Evolutionary conservation across 768 basidiomycete species (phyloP).

Genomic region (Udeniomyces megalosporus): DNA sequence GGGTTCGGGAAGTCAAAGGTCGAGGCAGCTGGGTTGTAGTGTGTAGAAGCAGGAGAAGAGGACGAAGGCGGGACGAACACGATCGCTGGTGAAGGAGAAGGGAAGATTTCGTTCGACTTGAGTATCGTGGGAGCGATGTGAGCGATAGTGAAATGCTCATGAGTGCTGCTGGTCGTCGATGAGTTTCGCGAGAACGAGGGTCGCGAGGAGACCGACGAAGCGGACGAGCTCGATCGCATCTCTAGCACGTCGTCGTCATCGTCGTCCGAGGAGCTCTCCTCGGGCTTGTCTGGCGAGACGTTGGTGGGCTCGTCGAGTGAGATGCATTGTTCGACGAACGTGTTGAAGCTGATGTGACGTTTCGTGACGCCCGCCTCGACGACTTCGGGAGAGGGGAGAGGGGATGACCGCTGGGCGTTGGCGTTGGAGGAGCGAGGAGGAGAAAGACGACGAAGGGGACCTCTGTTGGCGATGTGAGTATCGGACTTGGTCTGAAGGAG

Average conservation of each 20-base stretch:
- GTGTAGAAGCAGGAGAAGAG: slow-evolving; percentile 15
- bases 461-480: slow-evolving; percentile 47
- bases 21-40: slow-evolving; percentile 16
- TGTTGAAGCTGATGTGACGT: slow-evolving; percentile 92
- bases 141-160: slow-evolving; percentile 52
- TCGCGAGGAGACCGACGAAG: slow-evolving; percentile 21
- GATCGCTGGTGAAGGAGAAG: slow-evolving; percentile 27
- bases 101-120: slow-evolving; percentile 45
- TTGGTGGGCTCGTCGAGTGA: slow-evolving; percentile 31
- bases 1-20: slow-evolving; percentile 26
- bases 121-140: slow-evolving; percentile 66
- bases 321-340: slow-evolving; percentile 92
- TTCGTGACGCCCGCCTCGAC: slow-evolving; percentile 29
- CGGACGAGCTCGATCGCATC: slow-evolving; percentile 40
- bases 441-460: slow-evolving; percentile 42
- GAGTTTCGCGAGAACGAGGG: slow-evolving; percentile 24
- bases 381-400: slow-evolving; percentile 1
- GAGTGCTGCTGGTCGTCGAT: slow-evolving; percentile 16
- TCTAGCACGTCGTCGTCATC: slow-evolving; percentile 47
- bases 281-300: slow-evolving; percentile 16
- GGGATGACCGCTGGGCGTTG: slow-evolving; percentile 27
- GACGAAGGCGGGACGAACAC: slow-evolving; percentile 26
- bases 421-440: slow-evolving; percentile 54
- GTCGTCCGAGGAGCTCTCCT: slow-evolving; percentile 18
- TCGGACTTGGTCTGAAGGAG: slow-evolving; percentile 77